These are phyloP conservation scores for Talaromyces sp. DNA, from an alignment of 2,329 filamentous ascomycete species.

Conservation along the genomic window DNA sequence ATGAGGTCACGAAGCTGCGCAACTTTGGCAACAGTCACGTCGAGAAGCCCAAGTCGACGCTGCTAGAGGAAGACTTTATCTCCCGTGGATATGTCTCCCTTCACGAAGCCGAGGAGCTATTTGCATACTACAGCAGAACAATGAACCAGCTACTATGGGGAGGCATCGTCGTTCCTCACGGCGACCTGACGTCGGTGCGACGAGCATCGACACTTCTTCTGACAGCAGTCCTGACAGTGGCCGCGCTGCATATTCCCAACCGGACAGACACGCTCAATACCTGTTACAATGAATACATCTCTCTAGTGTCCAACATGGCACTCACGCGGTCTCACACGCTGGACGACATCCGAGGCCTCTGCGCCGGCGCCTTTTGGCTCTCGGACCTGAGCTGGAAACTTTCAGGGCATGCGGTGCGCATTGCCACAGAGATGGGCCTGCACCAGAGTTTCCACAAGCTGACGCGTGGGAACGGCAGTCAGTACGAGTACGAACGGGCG, in stretches of 20 bases:
- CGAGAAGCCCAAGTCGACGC: slow-evolving; percentile 31
- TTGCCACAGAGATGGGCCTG: slow-evolving; percentile 54
- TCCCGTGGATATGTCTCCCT: slow-evolving; percentile 44
- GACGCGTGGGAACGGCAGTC: slow-evolving; percentile 43
- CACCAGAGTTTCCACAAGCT: slow-evolving; percentile 51
- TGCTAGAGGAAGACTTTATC: slow-evolving; percentile 47
- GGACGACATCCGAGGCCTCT: slow-evolving; percentile 51
- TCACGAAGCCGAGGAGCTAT: slow-evolving; percentile 49
- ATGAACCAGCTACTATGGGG: slow-evolving; percentile 52
- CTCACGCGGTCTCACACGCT: slow-evolving; percentile 54
- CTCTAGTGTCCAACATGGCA: slow-evolving; percentile 53
- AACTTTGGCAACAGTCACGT: slow-evolving; percentile 35
- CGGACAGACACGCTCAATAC: slow-evolving; percentile 48
- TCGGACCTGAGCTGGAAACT: slow-evolving; percentile 59
- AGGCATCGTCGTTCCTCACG: slow-evolving; percentile 47
- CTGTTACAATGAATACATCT: slow-evolving; percentile 55
- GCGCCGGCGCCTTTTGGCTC: slow-evolving; percentile 53
- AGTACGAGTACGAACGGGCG: slow-evolving; percentile 52
- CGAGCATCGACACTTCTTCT: slow-evolving; percentile 52
- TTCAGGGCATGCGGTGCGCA: slow-evolving; percentile 54
- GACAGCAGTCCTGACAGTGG: slow-evolving; percentile 53
- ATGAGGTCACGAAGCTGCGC: slow-evolving; percentile 50
- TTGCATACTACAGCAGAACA: slow-evolving; percentile 46
- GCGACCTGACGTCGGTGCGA: slow-evolving; percentile 48
- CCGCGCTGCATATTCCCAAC: slow-evolving; percentile 54